Evolutionary conservation across 768 basidiomycete genomes (phyloP).

Genomic region (Naganishia randhawae): DNA sequence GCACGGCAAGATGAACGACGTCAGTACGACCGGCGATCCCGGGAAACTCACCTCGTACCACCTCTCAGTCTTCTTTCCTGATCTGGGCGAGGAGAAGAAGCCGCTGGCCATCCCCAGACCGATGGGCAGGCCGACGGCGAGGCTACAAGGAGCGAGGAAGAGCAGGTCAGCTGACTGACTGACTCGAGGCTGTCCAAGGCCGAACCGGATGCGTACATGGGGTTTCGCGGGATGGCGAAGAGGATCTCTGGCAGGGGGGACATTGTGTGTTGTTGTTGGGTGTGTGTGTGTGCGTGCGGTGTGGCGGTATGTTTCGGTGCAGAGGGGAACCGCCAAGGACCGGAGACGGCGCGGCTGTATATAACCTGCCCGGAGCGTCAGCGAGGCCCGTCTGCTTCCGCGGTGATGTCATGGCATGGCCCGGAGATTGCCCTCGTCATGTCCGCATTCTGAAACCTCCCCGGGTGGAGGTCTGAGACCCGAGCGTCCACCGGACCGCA

Average conservation of each 20-base stretch:
- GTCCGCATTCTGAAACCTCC: not conserved
- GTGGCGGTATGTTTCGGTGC: too few species aligned
- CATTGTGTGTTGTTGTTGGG: constrained; percentile 42
- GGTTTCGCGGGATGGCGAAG: constrained; percentile 58
- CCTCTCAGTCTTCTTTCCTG: constrained; percentile 51
- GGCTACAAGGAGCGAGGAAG: not conserved
- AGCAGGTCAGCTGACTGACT: not conserved
- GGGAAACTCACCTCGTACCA: constrained; percentile 61
- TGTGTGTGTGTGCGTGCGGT: not conserved
- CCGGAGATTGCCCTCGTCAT: too few species aligned
- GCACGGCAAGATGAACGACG: not conserved
- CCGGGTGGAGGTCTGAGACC: not conserved
- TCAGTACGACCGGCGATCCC: not conserved
- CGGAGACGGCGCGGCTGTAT: too few species aligned
- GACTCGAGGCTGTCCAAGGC: not conserved
- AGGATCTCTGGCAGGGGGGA: constrained; percentile 57
- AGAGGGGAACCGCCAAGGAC: too few species aligned
- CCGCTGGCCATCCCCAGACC: constrained; percentile 60
- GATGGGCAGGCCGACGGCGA: constrained; percentile 59
- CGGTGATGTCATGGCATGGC: too few species aligned
- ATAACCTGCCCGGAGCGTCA: too few species aligned
- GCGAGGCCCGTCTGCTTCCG: too few species aligned
- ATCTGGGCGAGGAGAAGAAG: constrained; percentile 54
- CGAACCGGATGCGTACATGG: constrained; percentile 55
- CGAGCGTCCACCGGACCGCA: constrained; percentile 12